Evolutionary conservation across 371 early-diverging fungal species (phyloP).

Genomic region (Mortierella sp.): DNA sequence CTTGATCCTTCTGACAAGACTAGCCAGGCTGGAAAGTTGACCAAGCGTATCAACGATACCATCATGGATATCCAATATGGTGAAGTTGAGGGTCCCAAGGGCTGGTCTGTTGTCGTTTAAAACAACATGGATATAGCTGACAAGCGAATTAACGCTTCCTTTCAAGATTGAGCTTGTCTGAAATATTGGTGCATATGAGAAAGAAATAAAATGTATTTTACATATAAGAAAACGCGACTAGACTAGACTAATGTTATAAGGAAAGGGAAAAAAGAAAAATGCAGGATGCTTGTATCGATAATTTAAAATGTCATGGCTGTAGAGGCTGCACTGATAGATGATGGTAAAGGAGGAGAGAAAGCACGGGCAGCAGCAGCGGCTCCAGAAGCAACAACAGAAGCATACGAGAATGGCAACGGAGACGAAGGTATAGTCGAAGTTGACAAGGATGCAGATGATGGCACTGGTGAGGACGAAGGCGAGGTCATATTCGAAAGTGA

Average conservation of each 20-base stretch:
- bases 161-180: background rate
- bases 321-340: conserved; percentile 11
- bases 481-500: background rate
- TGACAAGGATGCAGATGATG: conserved; percentile 7
- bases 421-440: background rate
- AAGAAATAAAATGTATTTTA: background rate
- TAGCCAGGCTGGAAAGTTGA: conserved; percentile 91
- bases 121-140: background rate
- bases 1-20: conserved; percentile 87
- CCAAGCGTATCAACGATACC: conserved; percentile 87
- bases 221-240: background rate
- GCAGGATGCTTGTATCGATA: background rate
- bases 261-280: background rate
- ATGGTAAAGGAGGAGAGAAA: conserved; percentile 26
- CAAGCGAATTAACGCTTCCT: background rate
- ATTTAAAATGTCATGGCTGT: conserved; percentile 26
- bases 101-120: conserved; percentile 79
- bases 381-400: conserved; percentile 48
- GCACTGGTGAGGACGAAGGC: conserved; percentile 5
- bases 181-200: background rate
- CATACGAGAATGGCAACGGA: conserved; percentile 38
- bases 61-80: conserved; percentile 97
- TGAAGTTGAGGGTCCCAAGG: conserved; percentile 74
- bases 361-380: conserved; percentile 32
- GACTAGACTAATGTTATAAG: background rate